These are phyloP conservation scores for Fusarium oxysporum DNA, from an alignment of 2,329 filamentous ascomycete genomes.

Conservation along the genomic window DNA sequence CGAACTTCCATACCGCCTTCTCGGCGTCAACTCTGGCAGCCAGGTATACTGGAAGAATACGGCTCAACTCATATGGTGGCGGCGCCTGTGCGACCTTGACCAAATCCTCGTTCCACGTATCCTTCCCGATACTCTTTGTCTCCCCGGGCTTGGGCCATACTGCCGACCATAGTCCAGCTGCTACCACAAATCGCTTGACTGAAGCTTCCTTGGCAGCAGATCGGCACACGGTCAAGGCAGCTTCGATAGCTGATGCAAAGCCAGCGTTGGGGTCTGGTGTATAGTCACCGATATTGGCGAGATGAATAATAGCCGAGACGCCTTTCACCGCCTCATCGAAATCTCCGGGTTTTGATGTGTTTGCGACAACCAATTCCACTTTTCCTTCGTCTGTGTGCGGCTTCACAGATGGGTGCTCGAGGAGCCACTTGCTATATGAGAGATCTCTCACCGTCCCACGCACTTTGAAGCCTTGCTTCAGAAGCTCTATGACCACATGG, in stretches of 20 bases:
- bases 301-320: conserved; percentile 33
- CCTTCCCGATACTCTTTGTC: not conserved
- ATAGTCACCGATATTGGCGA: conserved; percentile 25
- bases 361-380: conserved; percentile 35
- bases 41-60: conserved; percentile 14
- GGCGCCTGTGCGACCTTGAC: conserved; percentile 26
- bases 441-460: conserved; percentile 35
- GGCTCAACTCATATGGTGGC: conserved; percentile 28
- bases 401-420: conserved; percentile 20
- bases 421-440: conserved; percentile 31
- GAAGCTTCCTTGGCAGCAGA: conserved; percentile 31
- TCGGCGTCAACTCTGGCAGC: conserved; percentile 30
- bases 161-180: conserved; percentile 30
- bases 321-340: conserved; percentile 38
- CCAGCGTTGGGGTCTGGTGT: conserved; percentile 30
- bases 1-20: conserved; percentile 41
- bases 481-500: conserved; percentile 36
- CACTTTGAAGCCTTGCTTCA: conserved; percentile 37
- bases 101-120: conserved; percentile 38
- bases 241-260: conserved; percentile 27
- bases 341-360: conserved; percentile 22
- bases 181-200: conserved; percentile 37
- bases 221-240: conserved; percentile 23
- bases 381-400: conserved; percentile 9
- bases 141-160: conserved; percentile 20